phyloP scores from a whole-genome alignment of 2,329 filamentous ascomycete genomes.

The Fusarium illudens region DNA sequence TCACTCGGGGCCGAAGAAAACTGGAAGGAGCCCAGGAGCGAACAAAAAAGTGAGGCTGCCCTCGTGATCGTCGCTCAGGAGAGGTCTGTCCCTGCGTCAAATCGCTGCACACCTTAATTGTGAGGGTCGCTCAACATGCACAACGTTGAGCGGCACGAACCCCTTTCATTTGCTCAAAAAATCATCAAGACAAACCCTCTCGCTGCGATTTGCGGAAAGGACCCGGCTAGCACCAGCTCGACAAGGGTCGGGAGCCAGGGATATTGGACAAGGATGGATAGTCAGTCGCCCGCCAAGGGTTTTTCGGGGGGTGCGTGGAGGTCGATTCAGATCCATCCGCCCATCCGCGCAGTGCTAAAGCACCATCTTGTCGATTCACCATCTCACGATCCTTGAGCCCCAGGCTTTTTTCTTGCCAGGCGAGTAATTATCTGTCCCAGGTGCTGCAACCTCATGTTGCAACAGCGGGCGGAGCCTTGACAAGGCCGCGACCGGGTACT shows the following conservation, averaged over 20 bases:
- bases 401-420: background rate
- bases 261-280: constrained; percentile 1
- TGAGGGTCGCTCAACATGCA: constrained; percentile 12
- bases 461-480: constrained; percentile 23
- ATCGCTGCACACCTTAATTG: background rate
- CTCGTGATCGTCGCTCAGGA: background rate
- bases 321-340: constrained; percentile 40
- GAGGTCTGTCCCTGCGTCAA: constrained; percentile 16
- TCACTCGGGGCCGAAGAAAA: constrained; percentile 6
- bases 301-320: constrained; percentile 29
- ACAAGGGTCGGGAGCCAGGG: constrained; percentile 21
- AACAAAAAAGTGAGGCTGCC: background rate
- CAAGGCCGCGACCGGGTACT: constrained; percentile 3
- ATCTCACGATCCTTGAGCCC: constrained; percentile 28
- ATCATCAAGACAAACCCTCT: constrained; percentile 21
- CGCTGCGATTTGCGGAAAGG: constrained; percentile 32
- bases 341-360: constrained; percentile 26
- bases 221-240: constrained; percentile 23
- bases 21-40: constrained; percentile 5
- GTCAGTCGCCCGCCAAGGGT: constrained; percentile 24
- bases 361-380: constrained; percentile 31
- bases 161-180: constrained; percentile 30
- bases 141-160: constrained; percentile 7
- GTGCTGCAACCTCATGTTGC: constrained; percentile 26
- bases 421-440: constrained; percentile 17